Evolutionary conservation across 164 flowering plant genomes (phyloP), one percentile per base, ranked within the genome.

Genomic region (Piper longum): DNA sequence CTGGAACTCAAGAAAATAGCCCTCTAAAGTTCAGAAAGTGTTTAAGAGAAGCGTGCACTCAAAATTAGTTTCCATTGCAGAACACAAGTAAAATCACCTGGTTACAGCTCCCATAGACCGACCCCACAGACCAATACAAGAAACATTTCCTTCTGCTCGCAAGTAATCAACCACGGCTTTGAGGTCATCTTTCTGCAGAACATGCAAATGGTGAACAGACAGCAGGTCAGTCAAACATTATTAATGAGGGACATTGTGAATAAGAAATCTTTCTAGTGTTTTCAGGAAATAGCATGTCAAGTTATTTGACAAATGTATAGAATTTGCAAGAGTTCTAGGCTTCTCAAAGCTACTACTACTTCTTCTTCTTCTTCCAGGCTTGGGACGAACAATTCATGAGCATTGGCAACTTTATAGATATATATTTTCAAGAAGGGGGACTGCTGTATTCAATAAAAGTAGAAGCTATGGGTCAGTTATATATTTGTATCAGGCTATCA

Each of bases 31-130:
- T 48, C 14, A 12, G 14, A 14, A 9, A 3, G 52, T 26, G 36
- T 26, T 26, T 26, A 26, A 14, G 9, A 14, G 14, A 48, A 14
- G 52, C 14, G 9, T 48, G 14, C 52, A 48, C 14, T 3, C 14
- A 48, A 9, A 48, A 44, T 44, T 44, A 44, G 11, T 44, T 48
- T 48, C 52, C 52, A 8, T 48, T 48, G 14, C 52, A 48, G 3
- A 8, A 14, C 14, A 14, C 7, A 7, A 45, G 11, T 48, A 70
- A 66, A 62, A 7, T 52, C 17, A 93, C 99, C 99, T 82, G 59
- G 99, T 93, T 12, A 93, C 97, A 71, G 99, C 97, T 65, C 99
- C 99, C 99, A 93, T 93, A 54, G 99, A 93, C 61, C 99, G 96
- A n/a, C 99, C 99, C 97, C 99, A 93, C 70, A 93, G 82, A 59